A percentile compares a stretch with the other conserved stretches of the same genome.
Evolutionary conservation across 179 eudicot genomes (phyloP).

Genomic region (Beta corolliflora): DNA sequence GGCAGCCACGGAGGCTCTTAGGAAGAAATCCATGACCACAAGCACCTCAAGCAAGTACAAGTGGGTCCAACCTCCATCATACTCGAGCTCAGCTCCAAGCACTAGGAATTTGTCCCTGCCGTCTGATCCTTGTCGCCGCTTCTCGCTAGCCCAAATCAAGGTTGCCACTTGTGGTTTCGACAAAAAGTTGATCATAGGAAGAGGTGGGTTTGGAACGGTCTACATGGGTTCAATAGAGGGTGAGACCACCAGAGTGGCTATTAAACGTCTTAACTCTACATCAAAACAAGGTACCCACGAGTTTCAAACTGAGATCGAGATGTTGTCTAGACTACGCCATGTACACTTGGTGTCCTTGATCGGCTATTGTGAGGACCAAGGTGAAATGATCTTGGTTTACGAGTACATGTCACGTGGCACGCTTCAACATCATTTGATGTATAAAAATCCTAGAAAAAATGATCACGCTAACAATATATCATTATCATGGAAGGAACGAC

Average conservation of each 20-base stretch:
- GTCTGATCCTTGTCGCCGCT: conserved; percentile 22
- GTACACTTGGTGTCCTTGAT: conserved; percentile 37
- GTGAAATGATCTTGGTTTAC: conserved; percentile 35
- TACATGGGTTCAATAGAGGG: conserved; percentile 33
- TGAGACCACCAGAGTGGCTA: conserved; percentile 31
- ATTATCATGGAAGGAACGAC: conserved; percentile 38
- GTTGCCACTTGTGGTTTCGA: conserved; percentile 35
- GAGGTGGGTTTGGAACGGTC: conserved; percentile 41
- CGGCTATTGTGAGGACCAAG: conserved; percentile 35
- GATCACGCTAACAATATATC: not conserved
- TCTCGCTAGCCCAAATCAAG: conserved; percentile 29
- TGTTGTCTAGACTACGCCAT: conserved; percentile 33
- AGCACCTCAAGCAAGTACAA: not conserved
- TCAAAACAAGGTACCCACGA: conserved; percentile 30
- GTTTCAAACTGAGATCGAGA: conserved; percentile 40
- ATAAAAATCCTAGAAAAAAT: not conserved
- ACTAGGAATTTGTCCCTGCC: conserved; percentile 26
- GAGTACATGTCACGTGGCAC: conserved; percentile 37
- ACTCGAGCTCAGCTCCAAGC: not conserved
- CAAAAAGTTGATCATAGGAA: conserved; percentile 24
- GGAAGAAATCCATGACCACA: not conserved
- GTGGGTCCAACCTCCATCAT: not conserved
- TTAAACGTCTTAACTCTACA: conserved; percentile 23
- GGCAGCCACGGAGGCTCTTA: not conserved
- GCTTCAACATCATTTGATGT: conserved; percentile 29